Evolutionary conservation across 2,329 filamentous ascomycete genomes (phyloP).

Genomic region (Stagonosporopsis vannaccii): DNA sequence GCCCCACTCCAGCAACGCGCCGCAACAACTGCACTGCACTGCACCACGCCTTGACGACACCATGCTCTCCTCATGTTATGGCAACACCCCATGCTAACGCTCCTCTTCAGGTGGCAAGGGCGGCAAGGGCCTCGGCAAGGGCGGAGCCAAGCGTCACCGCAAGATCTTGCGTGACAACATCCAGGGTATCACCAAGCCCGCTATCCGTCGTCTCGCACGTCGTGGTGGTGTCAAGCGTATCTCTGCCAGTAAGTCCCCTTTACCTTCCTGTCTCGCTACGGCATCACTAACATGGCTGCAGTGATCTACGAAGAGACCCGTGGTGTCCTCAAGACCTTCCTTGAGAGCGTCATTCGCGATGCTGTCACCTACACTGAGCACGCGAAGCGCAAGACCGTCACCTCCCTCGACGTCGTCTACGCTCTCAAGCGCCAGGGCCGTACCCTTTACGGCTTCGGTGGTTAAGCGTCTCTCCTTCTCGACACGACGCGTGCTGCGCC

Average conservation of each 20-base stretch:
- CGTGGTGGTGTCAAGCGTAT: constrained; percentile 63
- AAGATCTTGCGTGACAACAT: constrained; percentile 65
- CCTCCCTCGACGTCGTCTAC: constrained; percentile 70
- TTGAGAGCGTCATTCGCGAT: constrained; percentile 78
- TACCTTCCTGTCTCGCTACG: not conserved
- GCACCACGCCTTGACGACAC: constrained; percentile 23
- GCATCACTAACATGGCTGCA: constrained; percentile 43
- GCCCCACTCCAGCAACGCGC: constrained; percentile 24
- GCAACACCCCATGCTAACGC: constrained; percentile 41
- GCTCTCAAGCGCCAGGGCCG: constrained; percentile 71
- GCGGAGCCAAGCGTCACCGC: constrained; percentile 62
- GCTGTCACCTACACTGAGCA: constrained; percentile 81
- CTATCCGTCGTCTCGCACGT: constrained; percentile 62
- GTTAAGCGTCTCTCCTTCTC: constrained; percentile 62
- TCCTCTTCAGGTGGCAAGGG: constrained; percentile 58
- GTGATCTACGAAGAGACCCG: constrained; percentile 83
- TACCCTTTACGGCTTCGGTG: constrained; percentile 87
- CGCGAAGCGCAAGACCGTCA: constrained; percentile 85
- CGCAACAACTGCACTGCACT: constrained; percentile 21
- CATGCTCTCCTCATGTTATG: constrained; percentile 10
- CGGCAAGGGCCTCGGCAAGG: constrained; percentile 63
- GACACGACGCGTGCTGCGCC: constrained; percentile 22
- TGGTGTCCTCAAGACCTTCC: constrained; percentile 79
- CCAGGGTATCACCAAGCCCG: constrained; percentile 63
- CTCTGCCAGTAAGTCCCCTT: constrained; percentile 54